Evolutionary conservation across 2,329 filamentous ascomycete genomes (phyloP), one percentile per base, ranked within the genome.

Genomic region (Xylariaceae sp.): DNA sequence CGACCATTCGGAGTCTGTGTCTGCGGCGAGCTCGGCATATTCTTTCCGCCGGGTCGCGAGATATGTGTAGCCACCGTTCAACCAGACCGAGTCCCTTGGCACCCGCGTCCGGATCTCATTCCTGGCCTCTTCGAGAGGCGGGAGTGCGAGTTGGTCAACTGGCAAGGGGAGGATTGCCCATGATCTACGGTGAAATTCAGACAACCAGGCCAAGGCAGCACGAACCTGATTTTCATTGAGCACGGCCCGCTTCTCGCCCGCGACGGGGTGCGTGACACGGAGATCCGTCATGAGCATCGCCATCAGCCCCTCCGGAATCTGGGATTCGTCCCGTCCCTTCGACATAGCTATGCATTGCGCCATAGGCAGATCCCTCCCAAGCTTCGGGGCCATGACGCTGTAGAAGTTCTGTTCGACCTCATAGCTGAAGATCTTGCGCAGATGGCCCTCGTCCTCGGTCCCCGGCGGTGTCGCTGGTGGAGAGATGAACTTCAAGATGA

Each of bases 51-150:
- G 78, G 0, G 86, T 89, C 0, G 83, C 82, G 0, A 89, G 81
- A 64, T 88, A 88, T 0, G 85, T 88, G 66, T 89, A 89, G 0
- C 86, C 86, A 1, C 86, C 86, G 49, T 88, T 86, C 5, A 85
- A 71, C 86, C 86, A 73, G 13, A 88, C 1, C 83, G 62, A 4
- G 71, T 74, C 9, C 45, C 62, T 0, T 42, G 68, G 4, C 64
- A 64, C 53, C 51, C 62, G 15, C 1, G 68, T 63, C 3, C 59
- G 55, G 2, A 66, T 17, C 55, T 55, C 2, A 65, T 59, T 0
- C 58, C 59, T 1, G 0, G 68, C 68, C 64, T 88, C 84, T 17
- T 84, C 74, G 0, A 87, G 73, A 0, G 85, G 86, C 0, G 85
- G 82, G 0, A 79, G 70, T 0, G 85, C 67, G 8, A 82, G 73